phyloP scores from a whole-genome alignment of 495 filamentous ascomycete genomes.

The Neurospora sp. region DNA sequence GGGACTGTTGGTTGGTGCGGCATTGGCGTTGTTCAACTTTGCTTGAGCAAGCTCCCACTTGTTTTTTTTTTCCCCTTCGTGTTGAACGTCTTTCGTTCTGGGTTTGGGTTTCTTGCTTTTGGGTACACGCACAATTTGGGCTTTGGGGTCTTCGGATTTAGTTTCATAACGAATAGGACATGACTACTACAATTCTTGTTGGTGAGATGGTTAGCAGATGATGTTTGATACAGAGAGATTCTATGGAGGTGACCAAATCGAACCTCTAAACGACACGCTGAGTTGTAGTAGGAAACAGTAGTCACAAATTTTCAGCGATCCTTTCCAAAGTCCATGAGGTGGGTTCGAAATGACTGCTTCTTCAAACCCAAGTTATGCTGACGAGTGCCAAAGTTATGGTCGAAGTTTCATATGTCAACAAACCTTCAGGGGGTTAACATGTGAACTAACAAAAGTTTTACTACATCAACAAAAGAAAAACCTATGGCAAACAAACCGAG shows the following conservation, averaged over 20 bases:
- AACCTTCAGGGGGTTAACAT: not conserved
- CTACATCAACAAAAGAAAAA: not conserved
- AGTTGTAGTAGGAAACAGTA: not conserved
- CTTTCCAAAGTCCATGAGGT: not conserved
- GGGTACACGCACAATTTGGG: not conserved
- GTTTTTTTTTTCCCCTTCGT: not conserved
- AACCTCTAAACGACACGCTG: not conserved
- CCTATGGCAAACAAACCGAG: not conserved
- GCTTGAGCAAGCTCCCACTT: not conserved
- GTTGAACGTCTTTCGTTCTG: not conserved
- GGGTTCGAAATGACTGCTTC: not conserved
- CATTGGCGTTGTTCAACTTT: not conserved
- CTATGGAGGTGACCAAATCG: not conserved
- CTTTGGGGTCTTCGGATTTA: not conserved
- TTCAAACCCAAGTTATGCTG: not conserved
- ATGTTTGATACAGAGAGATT: not conserved
- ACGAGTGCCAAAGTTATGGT: not conserved
- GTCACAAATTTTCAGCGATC: not conserved
- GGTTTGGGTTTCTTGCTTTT: not conserved
- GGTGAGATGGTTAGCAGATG: not conserved
- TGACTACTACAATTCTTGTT: slow-evolving; percentile 19
- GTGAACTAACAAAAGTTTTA: not conserved
- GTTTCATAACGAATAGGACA: not conserved
- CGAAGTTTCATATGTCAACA: not conserved
- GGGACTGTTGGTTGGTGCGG: not conserved